phyloP scores from a whole-genome alignment of 2,329 filamentous ascomycete genomes.

The Myriosclerotinia duriaeana region DNA sequence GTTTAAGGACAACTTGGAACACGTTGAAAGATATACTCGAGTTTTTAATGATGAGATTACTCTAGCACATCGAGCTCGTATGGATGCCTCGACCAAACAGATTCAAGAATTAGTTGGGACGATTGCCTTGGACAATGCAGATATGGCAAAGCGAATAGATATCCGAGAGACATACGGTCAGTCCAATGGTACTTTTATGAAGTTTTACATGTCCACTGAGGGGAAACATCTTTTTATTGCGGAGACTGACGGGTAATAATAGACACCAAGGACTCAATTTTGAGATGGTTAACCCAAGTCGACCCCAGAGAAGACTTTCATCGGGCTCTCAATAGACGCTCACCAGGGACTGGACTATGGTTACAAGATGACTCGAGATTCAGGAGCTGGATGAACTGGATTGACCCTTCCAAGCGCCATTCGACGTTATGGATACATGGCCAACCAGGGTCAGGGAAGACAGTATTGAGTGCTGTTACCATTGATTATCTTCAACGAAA shows the following conservation, averaged over 20 bases:
- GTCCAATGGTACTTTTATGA: not conserved
- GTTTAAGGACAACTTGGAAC: constrained; percentile 18
- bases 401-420: not conserved
- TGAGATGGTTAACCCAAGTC: constrained; percentile 20
- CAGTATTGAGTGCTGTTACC: constrained; percentile 6
- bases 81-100: constrained; percentile 11
- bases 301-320: constrained; percentile 18
- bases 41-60: constrained; percentile 23
- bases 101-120: constrained; percentile 14
- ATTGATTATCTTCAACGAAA: constrained; percentile 7
- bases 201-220: too few relatives aligned
- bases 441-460: constrained; percentile 16
- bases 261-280: constrained; percentile 9
- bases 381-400: not conserved
- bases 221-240: too few relatives aligned
- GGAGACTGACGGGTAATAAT: not conserved
- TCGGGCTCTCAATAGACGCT: constrained; percentile 7
- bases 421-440: constrained; percentile 17
- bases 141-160: not conserved
- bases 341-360: constrained; percentile 14
- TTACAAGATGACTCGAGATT: constrained; percentile 1
- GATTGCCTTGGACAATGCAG: constrained; percentile 11
- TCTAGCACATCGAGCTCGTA: constrained; percentile 16
- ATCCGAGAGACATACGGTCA: not conserved
- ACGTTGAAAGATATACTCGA: constrained; percentile 21